phyloP scores from a whole-genome alignment of 2,329 filamentous ascomycete genomes.

The Epichloe gansuensis region DNA sequence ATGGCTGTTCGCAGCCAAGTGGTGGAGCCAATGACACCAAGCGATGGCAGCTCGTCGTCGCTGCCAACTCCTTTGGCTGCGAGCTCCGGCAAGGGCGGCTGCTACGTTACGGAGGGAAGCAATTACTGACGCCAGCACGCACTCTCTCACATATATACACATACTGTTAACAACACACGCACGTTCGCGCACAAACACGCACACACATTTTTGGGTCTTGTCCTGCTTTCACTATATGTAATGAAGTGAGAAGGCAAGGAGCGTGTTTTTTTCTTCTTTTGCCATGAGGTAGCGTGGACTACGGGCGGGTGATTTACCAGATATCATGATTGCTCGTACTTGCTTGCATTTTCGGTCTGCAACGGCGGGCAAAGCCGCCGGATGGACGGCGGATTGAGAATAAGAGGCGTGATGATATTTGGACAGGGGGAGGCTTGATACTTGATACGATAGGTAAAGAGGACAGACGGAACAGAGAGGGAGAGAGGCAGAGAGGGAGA shows the following conservation, averaged over 20 bases:
- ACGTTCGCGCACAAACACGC: background rate
- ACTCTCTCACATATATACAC: background rate
- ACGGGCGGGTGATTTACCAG: too few species aligned
- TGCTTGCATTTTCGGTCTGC: too few species aligned
- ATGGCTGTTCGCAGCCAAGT: slow-evolving; percentile 52
- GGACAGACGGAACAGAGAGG: too few species aligned
- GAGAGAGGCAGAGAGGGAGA: too few species aligned
- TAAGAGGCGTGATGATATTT: too few species aligned
- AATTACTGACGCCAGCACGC: background rate
- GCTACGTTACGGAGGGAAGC: slow-evolving; percentile 16
- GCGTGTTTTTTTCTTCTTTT: too few species aligned
- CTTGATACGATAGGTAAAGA: too few species aligned
- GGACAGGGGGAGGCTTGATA: too few species aligned
- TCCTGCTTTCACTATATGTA: background rate
- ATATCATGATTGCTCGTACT: too few species aligned
- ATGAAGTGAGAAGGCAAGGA: background rate
- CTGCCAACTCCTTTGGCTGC: slow-evolving; percentile 23
- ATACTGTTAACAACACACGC: background rate
- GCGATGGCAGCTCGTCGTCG: slow-evolving; percentile 35
- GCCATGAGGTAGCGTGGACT: too few species aligned
- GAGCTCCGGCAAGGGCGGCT: slow-evolving; percentile 18
- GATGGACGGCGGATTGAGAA: too few species aligned
- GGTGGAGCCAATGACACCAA: slow-evolving; percentile 50
- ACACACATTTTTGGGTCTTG: background rate
- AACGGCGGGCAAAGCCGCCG: too few species aligned